Evolutionary conservation across 1,139 yeast species (phyloP).

Genomic region (Lizanozyma gosingica): DNA sequence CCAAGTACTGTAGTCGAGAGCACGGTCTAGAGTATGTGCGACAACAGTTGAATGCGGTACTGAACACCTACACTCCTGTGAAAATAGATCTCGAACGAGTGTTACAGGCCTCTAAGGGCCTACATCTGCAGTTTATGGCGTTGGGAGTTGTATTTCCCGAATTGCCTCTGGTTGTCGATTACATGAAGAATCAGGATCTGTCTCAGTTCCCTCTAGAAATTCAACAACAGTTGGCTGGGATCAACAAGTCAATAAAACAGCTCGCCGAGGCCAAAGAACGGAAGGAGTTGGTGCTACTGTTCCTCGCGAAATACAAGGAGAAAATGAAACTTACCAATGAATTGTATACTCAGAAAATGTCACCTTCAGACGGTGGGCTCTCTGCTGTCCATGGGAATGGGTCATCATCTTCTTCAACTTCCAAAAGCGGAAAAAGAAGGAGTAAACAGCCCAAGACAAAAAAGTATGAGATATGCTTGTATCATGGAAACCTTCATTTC

Average conservation of each 20-base stretch:
- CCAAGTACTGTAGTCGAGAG: constrained; percentile 69
- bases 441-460: constrained; percentile 18
- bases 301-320: constrained; percentile 26
- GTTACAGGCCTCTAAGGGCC: constrained; percentile 12
- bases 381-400: constrained; percentile 6
- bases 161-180: constrained; percentile 22
- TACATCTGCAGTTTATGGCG: constrained; percentile 7
- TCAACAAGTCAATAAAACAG: constrained; percentile 9
- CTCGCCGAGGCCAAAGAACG: constrained; percentile 20
- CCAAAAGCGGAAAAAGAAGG: constrained; percentile 9
- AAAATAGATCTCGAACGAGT: constrained; percentile 13
- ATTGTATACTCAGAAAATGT: constrained; percentile 9
- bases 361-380: constrained; percentile 1
- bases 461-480: constrained; percentile 26
- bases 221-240: constrained; percentile 8
- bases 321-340: constrained; percentile 31
- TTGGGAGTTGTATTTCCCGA: constrained; percentile 16
- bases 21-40: constrained; percentile 60
- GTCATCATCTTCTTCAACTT: constrained; percentile 6
- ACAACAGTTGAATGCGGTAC: constrained; percentile 12
- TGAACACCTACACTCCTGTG: constrained; percentile 12
- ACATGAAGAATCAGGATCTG: constrained; percentile 18
- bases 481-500: constrained; percentile 13
- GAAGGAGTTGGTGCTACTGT: constrained; percentile 11
- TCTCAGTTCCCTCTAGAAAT: constrained; percentile 20